phyloP scores from a whole-genome alignment of 2,329 filamentous ascomycete genomes.

The Didymella exigua region DNA sequence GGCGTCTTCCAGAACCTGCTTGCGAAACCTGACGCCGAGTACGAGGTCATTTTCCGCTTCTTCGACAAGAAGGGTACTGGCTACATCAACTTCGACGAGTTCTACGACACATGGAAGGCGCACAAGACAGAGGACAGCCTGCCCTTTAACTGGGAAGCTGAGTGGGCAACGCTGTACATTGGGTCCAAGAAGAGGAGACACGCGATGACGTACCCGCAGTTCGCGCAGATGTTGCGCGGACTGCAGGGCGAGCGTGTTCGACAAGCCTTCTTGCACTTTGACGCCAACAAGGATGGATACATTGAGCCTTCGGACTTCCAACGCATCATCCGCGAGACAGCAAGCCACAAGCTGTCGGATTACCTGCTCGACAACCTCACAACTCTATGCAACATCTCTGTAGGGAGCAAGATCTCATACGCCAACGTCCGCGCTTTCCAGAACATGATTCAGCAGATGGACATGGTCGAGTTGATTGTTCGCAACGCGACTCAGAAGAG shows the following conservation, averaged over 20 bases:
- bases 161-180: conserved; percentile 95
- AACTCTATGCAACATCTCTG: conserved; percentile 92
- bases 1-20: conserved; percentile 92
- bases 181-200: conserved; percentile 87
- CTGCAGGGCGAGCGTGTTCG: conserved; percentile 94
- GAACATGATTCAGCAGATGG: conserved; percentile 98
- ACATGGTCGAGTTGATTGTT: conserved; percentile 91
- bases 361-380: conserved; percentile 89
- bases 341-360: conserved; percentile 95
- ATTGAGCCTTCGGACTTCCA: conserved; percentile 96
- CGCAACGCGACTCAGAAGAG: conserved; percentile 85
- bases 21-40: conserved; percentile 93
- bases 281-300: conserved; percentile 90
- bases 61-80: conserved; percentile 88
- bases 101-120: conserved; percentile 81
- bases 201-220: conserved; percentile 92
- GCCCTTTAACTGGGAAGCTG: conserved; percentile 95
- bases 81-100: conserved; percentile 85
- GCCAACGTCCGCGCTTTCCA: conserved; percentile 97
- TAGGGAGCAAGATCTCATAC: conserved; percentile 92
- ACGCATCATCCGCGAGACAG: conserved; percentile 91
- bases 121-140: conserved; percentile 87
- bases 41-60: conserved; percentile 96
- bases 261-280: conserved; percentile 91
- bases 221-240: conserved; percentile 96